Evolutionary conservation across 2,329 filamentous ascomycete genomes (phyloP).

Genomic region (Fusarium vanettenii): DNA sequence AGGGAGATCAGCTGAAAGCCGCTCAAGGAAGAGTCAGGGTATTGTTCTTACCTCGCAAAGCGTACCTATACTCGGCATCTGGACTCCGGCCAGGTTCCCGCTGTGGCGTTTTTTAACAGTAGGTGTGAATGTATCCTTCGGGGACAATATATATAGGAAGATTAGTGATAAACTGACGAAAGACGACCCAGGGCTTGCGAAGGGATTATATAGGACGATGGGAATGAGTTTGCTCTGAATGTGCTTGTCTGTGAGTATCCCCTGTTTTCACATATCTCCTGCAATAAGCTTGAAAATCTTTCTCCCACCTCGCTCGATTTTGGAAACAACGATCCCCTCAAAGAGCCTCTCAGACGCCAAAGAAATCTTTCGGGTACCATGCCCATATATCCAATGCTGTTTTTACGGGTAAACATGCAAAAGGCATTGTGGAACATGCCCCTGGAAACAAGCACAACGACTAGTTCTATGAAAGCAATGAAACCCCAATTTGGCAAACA

Average conservation of each 20-base stretch:
- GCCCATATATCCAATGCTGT: neutral
- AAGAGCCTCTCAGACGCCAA: neutral
- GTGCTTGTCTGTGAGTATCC: neutral
- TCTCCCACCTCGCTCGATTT: neutral
- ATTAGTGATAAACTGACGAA: neutral
- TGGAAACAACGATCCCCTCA: neutral
- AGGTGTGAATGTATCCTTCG: neutral
- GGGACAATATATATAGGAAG: neutral
- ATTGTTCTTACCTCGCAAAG: neutral
- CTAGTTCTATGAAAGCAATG: neutral
- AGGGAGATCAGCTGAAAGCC: neutral
- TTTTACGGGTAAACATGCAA: neutral
- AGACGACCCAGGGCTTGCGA: neutral
- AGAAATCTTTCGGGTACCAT: neutral
- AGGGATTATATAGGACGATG: neutral
- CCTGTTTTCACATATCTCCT: neutral
- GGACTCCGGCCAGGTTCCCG: neutral
- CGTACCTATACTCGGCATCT: neutral
- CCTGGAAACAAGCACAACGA: neutral
- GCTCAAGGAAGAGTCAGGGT: neutral
- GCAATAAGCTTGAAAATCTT: neutral
- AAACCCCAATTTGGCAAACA: neutral
- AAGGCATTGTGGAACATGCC: neutral
- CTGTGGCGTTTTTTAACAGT: neutral
- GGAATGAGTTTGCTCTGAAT: neutral